Conservation (phyloP, 257 asterid species). For the Solanum sitiens region DNA sequence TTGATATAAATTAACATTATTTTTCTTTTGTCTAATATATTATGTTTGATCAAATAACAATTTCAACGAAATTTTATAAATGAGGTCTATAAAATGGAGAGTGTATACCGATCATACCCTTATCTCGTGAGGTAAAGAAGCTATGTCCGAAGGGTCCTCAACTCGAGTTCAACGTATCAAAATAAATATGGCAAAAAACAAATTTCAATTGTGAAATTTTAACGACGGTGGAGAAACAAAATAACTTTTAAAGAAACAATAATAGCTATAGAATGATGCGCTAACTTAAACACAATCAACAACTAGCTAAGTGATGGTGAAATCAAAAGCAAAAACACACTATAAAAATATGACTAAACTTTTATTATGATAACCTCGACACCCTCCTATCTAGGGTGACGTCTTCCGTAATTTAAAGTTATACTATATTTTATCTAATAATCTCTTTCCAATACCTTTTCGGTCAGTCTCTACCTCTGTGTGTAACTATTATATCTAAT, state of each 20-base stretch:
- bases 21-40: background rate
- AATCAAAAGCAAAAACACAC: background rate
- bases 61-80: background rate
- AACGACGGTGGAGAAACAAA: background rate
- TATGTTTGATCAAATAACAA: background rate
- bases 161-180: background rate
- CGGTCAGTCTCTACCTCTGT: background rate
- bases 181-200: background rate
- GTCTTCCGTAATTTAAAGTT: no score
- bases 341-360: no score
- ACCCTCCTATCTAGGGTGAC: background rate
- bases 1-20: background rate
- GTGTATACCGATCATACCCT: background rate
- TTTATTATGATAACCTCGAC: no score
- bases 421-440: no score
- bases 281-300: background rate
- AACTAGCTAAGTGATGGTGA: background rate
- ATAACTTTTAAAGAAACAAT: background rate
- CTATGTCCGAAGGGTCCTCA: background rate
- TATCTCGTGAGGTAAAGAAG: background rate
- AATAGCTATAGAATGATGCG: background rate
- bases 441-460: no score
- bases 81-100: background rate
- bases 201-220: background rate
- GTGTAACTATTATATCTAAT: no score